Evolutionary conservation across 2,329 filamentous ascomycete genomes (phyloP), one percentile per base, ranked within the genome.

Genomic region (Fusarium floridanum): DNA sequence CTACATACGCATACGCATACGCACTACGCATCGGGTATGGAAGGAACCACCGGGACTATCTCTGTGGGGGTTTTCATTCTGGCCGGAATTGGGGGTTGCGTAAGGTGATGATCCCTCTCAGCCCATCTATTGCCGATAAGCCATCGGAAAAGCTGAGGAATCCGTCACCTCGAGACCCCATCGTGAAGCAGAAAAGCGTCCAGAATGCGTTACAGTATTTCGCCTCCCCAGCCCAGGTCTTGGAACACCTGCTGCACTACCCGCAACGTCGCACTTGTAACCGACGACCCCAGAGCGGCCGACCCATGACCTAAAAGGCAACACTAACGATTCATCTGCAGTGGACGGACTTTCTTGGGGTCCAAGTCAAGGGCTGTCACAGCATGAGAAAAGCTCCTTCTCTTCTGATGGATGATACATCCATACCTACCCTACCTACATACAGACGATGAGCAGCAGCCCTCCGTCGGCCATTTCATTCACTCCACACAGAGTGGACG

Each of bases 331-430:
- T 59, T 39, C 56, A n/a, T 29, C 20, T 61, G 63, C 27, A 76
- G 61, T 74, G 70, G 73, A 71, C 73, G 73, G 73, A 76, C 63
- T 71, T 74, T 75, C 67, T 76, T 62, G 67, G 70, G 70, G 70
- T 29, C 43, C 43, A 66, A 20, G 45, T 73, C 66, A 67, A 73
- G 61, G 56, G 75, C 34, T 36, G 34, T 36, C 34, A 64, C 69
- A 34, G 56, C 57, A 62, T 53, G 43, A 55, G 24, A 41, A 55
- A 43, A 17, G 36, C 56, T 63, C 55, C 50, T 68, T 45, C 70
- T 70, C 20, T 37, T 43, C 41, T 64, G 39, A 41, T 45, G 67
- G 34, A 45, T 50, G 64, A 66, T 69, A 36, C 45, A 29, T 56
- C 63, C 12, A 48, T 45, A 41, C 39, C 37, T 41, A 11, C 37